Evolutionary conservation across 169 alveolate species (phyloP).

Genomic region (Plasmodium falciparum): DNA sequence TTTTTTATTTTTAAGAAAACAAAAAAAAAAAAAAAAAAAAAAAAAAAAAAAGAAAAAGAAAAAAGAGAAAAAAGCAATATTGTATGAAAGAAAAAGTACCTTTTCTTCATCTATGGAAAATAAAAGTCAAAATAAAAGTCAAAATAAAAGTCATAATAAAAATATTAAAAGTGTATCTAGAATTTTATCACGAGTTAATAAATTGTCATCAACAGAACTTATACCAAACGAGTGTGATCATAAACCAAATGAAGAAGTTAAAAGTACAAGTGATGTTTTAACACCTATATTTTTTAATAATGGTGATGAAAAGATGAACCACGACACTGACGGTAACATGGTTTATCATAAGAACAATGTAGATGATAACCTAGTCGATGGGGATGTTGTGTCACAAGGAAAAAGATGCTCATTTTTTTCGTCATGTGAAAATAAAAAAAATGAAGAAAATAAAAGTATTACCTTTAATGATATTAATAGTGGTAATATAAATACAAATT

Average conservation of each 20-base stretch:
- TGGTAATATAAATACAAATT: neutral
- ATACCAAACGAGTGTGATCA: too few species aligned
- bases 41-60: neutral
- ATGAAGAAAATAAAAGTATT: neutral
- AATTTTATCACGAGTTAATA: too few species aligned
- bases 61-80: neutral
- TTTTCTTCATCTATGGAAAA: neutral
- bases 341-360: too few species aligned
- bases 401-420: too few species aligned
- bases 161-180: too few species aligned
- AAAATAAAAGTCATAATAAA: neutral
- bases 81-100: neutral
- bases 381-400: too few species aligned
- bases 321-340: too few species aligned
- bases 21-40: neutral
- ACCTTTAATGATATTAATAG: neutral
- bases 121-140: neutral
- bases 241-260: too few species aligned
- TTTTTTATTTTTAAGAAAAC: constrained; percentile 7
- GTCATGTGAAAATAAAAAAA: neutral
- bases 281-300: too few species aligned
- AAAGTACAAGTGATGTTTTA: too few species aligned
- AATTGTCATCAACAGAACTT: neutral
- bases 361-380: too few species aligned
- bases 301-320: too few species aligned